Evolutionary conservation across 1,139 yeast genomes (phyloP), one percentile per base, ranked within the genome.

Genomic region (Pneumocystis canis): DNA sequence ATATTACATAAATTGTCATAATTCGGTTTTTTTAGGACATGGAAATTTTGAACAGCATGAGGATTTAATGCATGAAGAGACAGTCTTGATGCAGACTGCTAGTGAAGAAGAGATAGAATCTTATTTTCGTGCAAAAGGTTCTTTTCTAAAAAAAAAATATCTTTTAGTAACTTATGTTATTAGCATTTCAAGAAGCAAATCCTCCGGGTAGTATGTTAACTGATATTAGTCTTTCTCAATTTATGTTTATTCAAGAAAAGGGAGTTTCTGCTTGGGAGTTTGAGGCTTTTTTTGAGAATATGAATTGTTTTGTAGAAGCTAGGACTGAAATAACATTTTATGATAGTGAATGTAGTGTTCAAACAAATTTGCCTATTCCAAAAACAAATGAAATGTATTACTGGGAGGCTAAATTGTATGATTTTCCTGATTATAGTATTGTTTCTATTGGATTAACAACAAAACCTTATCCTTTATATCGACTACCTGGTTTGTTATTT

Each of bases 231-330:
- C 66, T 81, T 74, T 73, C 76, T 73, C 75, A 77, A 73, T 79
- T 80, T 73, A 75, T 75, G 74, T 77, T 77, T 33, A 88, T 92
- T 41, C 95, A 89, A 70, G 98, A 94, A 70, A 89, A 88, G 73
- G 99, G 97, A 0, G 85, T 94, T 0, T 77, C 81, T 35, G 98
- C 98, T 0, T 92, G 95, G 94, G 95, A 89, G 70, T 92, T 94
- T 72, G 81, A 81, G 65, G 88, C 88, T 58, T 90, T 89, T 70
- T 71, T 73, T 59, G 71, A 71, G 77, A 18, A 82, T 80, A 65
- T 82, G 81, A 61, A 81, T 77, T 73, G 86, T 80, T 69, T 81
- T 65, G 85, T 90, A 28, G 79, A 82, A 63, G 84, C 85, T 70
- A 84, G 86, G 69, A 82, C 85, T 1, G 97, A 92, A 72, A 76